A percentile compares a stretch with the other conserved stretches of the same genome.
Conservation (phyloP, 805 yeast genomes). For the Starmerella davenportii region DNA sequence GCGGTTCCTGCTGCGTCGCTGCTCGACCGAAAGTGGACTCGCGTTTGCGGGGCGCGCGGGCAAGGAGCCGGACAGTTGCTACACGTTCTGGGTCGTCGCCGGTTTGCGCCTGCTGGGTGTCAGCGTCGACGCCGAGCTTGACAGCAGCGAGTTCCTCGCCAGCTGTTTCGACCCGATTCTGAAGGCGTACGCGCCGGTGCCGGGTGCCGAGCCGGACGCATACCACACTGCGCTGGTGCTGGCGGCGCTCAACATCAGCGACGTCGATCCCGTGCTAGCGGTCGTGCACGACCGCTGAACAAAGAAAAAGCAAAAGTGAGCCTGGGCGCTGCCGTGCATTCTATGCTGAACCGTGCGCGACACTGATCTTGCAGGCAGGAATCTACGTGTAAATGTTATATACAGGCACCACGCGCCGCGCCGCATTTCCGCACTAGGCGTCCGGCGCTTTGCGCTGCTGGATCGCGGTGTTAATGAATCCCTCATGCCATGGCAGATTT, state of each 20-base stretch:
- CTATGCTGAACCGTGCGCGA: no score
- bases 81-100: constrained; percentile 66
- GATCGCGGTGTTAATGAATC: constrained; percentile 10
- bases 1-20: neutral
- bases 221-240: constrained; percentile 42
- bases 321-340: neutral
- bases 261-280: constrained; percentile 22
- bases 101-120: constrained; percentile 32
- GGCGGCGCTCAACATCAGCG: constrained; percentile 27
- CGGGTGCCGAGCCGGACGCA: constrained; percentile 35
- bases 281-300: no score
- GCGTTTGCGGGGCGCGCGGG: constrained; percentile 79
- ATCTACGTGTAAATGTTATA: no score
- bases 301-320: neutral
- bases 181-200: constrained; percentile 69
- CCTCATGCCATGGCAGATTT: constrained; percentile 6
- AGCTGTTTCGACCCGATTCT: constrained; percentile 37
- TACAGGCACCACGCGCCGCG: no score
- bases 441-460: constrained; percentile 2
- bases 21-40: constrained; percentile 1
- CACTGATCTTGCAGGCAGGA: no score
- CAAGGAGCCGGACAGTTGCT: constrained; percentile 73
- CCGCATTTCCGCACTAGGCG: no score
- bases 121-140: constrained; percentile 1
- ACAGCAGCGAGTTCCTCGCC: neutral